These are phyloP conservation scores for Otatea glauca DNA, from an alignment of 176 grass and related monocot genomes.

Conservation along the genomic window DNA sequence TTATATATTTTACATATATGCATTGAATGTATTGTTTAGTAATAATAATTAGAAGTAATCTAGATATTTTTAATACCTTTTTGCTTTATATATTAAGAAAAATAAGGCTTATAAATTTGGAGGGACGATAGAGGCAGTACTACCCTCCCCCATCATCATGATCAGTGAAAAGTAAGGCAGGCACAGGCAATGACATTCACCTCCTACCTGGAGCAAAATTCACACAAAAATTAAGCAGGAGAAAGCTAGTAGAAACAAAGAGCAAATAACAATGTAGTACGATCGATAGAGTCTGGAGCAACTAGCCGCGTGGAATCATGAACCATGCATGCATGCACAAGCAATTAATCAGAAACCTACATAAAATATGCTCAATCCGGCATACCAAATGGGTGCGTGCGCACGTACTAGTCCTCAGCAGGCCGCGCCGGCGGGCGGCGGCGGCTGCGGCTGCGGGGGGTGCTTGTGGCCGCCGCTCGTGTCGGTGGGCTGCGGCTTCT, in stretches of 20 bases:
- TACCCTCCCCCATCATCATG: conserved; percentile 3
- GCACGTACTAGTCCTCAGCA: conserved; percentile 44
- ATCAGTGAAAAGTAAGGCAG: conserved; percentile 6
- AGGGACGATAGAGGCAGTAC: not conserved
- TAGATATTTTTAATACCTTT: no score
- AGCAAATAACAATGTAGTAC: conserved; percentile 46
- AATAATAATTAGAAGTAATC: no score
- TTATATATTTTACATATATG: no score
- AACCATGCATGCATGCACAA: conserved; percentile 61
- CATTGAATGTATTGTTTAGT: no score
- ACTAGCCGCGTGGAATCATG: conserved; percentile 3
- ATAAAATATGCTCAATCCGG: conserved; percentile 71
- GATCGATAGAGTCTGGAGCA: conserved; percentile 32
- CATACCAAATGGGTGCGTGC: conserved; percentile 55
- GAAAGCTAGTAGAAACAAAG: conserved; percentile 23
- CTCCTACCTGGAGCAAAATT: conserved; percentile 7
- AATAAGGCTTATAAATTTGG: no score
- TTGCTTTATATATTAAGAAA: no score
- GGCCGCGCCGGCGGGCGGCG: conserved; percentile 51
- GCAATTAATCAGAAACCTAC: conserved; percentile 56
- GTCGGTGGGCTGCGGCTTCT: conserved; percentile 45
- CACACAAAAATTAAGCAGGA: conserved; percentile 37
- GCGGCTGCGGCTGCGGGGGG: conserved; percentile 31
- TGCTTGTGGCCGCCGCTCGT: not conserved
- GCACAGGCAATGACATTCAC: not conserved